Conservation (phyloP, 1,139 yeast species). For the Taphrina communis region DNA sequence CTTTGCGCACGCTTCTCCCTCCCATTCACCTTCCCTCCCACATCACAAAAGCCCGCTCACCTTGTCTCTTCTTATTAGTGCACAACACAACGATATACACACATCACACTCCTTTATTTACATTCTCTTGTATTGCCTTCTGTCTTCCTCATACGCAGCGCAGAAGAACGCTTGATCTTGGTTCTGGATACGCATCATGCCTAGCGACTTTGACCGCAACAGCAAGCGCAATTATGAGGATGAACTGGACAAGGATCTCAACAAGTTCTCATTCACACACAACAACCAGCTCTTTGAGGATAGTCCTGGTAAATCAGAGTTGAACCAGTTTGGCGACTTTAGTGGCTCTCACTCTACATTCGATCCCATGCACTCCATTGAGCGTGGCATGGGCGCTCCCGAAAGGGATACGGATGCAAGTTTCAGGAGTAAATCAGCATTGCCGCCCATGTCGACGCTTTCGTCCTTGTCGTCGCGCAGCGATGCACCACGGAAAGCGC, state of each 20-base stretch:
- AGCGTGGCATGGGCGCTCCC: constrained; percentile 36
- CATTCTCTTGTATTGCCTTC: background rate
- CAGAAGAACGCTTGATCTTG: too few relatives aligned
- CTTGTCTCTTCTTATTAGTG: background rate
- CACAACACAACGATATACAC: background rate
- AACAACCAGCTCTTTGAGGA: constrained; percentile 36
- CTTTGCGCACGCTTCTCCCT: too few relatives aligned
- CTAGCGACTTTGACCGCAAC: constrained; percentile 7
- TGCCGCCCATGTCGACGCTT: constrained; percentile 31
- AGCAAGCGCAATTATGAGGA: constrained; percentile 16
- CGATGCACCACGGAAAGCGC: constrained; percentile 30
- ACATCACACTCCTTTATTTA: background rate
- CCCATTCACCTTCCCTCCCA: background rate
- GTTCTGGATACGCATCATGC: background rate
- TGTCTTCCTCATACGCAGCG: too few relatives aligned
- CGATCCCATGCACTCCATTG: constrained; percentile 17
- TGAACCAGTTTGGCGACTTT: constrained; percentile 37
- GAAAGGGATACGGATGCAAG: constrained; percentile 13
- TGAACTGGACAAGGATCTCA: constrained; percentile 18
- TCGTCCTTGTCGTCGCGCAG: constrained; percentile 24
- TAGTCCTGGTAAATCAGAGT: constrained; percentile 32
- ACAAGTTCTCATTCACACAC: constrained; percentile 24
- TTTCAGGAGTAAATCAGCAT: constrained; percentile 35
- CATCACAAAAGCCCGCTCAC: constrained; percentile 6
- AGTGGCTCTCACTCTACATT: constrained; percentile 35